phyloP scores from a whole-genome alignment of 140 eudicot genomes.

The Senecio squalidus region DNA sequence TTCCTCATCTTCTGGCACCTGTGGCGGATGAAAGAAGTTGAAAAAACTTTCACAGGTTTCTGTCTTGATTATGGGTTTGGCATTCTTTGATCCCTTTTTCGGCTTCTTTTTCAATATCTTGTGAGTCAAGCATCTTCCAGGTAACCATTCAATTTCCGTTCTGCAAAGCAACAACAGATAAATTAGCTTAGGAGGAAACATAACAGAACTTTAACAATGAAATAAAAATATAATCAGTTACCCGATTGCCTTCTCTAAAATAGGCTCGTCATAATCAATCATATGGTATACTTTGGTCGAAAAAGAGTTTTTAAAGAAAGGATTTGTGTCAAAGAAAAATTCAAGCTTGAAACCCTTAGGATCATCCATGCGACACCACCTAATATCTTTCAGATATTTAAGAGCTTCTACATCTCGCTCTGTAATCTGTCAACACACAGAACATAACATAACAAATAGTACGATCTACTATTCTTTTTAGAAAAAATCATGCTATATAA shows the following conservation, averaged over 20 bases:
- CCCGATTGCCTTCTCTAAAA: neutral
- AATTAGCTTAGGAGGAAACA: neutral
- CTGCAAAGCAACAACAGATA: neutral
- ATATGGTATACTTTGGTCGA: neutral
- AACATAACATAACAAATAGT: too few relatives aligned
- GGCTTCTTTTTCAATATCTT: neutral
- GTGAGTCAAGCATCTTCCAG: neutral
- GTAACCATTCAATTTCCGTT: neutral
- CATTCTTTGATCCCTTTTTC: neutral
- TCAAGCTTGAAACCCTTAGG: neutral
- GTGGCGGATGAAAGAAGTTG: neutral
- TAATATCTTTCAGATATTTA: neutral
- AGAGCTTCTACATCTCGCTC: neutral
- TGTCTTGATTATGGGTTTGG: neutral
- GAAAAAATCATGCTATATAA: too few relatives aligned
- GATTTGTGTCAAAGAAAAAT: neutral
- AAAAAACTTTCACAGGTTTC: neutral
- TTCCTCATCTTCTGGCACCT: neutral
- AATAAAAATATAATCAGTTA: neutral
- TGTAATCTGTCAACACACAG: too few relatives aligned
- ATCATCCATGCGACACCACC: neutral
- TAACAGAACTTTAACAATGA: too few relatives aligned
- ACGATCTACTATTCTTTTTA: too few relatives aligned
- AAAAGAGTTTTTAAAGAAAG: neutral
- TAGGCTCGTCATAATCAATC: neutral